A percentile compares a stretch with the other conserved stretches of the same genome.
Conservation (phyloP, 148 eudicot species). For the Camellia japonica region DNA sequence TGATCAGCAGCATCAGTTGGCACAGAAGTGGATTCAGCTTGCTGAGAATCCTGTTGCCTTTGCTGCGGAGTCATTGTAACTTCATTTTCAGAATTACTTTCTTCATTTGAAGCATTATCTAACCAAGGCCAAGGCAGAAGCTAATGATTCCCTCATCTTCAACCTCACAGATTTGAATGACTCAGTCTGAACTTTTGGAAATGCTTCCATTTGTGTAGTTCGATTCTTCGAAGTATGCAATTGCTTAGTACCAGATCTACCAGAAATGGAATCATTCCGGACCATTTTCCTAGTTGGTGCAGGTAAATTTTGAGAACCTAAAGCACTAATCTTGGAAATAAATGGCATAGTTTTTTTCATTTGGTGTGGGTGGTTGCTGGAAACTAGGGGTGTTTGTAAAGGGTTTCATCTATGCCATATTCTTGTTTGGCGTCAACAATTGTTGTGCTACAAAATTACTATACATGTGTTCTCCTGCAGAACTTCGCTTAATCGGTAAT, state of each 20-base stretch:
- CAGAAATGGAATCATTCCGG: constrained; percentile 42
- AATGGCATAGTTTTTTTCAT: constrained; percentile 26
- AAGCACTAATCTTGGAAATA: constrained; percentile 24
- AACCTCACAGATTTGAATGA: constrained; percentile 72
- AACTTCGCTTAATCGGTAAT: constrained; percentile 58
- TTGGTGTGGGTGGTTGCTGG: constrained; percentile 23
- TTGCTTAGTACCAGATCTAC: constrained; percentile 46
- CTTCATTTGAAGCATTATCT: constrained; percentile 30
- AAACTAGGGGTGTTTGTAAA: constrained; percentile 17
- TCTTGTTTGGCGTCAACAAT: constrained; percentile 35
- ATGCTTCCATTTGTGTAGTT: constrained; percentile 34
- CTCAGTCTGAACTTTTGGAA: constrained; percentile 45
- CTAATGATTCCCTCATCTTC: constrained; percentile 85
- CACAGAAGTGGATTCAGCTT: constrained; percentile 21
- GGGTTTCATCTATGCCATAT: constrained; percentile 29
- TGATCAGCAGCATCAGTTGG: constrained; percentile 15
- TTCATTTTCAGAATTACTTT: constrained; percentile 16
- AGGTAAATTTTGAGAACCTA: constrained; percentile 25
- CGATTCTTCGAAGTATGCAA: constrained; percentile 42
- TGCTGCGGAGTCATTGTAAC: too few species aligned
- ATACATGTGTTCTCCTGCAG: constrained; percentile 33
- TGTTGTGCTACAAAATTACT: constrained; percentile 28
- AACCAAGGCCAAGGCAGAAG: constrained; percentile 76
- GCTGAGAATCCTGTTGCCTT: constrained; percentile 23
- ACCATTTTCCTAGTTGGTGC: constrained; percentile 47